Evolutionary conservation across 2,329 filamentous ascomycete genomes (phyloP).

Genomic region (Tolypocladium capitatum): DNA sequence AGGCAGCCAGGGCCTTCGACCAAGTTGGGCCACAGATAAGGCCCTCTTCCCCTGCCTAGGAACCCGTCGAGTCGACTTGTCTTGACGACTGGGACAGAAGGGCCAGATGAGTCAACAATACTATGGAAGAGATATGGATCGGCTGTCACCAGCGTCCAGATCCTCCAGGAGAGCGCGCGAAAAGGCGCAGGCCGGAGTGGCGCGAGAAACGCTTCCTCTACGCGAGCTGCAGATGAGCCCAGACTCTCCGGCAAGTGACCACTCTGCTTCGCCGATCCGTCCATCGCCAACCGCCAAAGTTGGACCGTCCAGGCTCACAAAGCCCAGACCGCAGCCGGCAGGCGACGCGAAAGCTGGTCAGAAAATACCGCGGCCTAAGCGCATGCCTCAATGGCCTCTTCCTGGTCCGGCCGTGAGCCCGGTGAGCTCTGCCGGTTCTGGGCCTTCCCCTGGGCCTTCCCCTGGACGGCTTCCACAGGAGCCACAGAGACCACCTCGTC

Average conservation of each 20-base stretch:
- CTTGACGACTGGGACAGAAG: background rate
- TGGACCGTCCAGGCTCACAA: slow-evolving; percentile 8
- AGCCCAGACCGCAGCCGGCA: slow-evolving; percentile 8
- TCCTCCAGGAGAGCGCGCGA: slow-evolving; percentile 44
- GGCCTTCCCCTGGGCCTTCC: slow-evolving; percentile 35
- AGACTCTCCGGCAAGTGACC: background rate
- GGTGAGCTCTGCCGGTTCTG: slow-evolving; percentile 16
- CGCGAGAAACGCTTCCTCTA: slow-evolving; percentile 9
- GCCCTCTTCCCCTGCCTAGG: slow-evolving; percentile 4
- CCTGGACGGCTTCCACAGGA: slow-evolving; percentile 33
- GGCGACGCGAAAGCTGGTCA: slow-evolving; percentile 10
- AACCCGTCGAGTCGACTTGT: slow-evolving; percentile 7
- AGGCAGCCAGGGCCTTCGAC: slow-evolving; percentile 3
- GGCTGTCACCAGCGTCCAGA: slow-evolving; percentile 26
- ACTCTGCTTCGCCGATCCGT: background rate
- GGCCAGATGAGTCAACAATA: slow-evolving; percentile 40
- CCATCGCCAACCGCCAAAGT: background rate
- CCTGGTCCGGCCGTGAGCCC: slow-evolving; percentile 24
- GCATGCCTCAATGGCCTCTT: slow-evolving; percentile 42
- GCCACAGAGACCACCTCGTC: slow-evolving; percentile 46
- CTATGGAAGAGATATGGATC: slow-evolving; percentile 41
- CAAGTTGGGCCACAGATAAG: background rate
- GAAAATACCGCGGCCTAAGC: slow-evolving; percentile 38
- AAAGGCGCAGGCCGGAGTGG: slow-evolving; percentile 29
- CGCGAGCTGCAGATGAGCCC: slow-evolving; percentile 10